A percentile compares a stretch with the other conserved stretches of the same genome.
Conservation (phyloP, 139 green algal species). For the Eudorina sp. region DNA sequence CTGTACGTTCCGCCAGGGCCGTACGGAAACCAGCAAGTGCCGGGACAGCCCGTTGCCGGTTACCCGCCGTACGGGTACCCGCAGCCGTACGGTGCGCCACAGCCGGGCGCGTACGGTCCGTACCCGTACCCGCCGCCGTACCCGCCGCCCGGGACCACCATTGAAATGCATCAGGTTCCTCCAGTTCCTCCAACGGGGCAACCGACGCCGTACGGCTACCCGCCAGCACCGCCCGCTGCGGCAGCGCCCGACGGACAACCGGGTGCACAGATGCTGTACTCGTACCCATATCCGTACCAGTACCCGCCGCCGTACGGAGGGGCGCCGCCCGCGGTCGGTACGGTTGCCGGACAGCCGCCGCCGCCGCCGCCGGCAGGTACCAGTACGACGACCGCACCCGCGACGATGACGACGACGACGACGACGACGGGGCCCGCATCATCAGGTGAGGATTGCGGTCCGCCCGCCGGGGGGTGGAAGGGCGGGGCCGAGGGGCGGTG, state of each 20-base stretch:
- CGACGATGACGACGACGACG: too few species aligned
- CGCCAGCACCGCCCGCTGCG: neutral
- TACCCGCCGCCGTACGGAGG: constrained; percentile 5
- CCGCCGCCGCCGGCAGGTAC: neutral
- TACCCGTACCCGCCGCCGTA: constrained; percentile 3
- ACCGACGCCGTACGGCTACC: neutral
- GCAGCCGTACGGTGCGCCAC: neutral
- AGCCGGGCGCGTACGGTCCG: neutral
- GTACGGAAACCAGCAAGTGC: neutral
- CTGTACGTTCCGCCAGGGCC: neutral
- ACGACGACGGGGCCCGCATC: too few species aligned
- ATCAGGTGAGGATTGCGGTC: too few species aligned
- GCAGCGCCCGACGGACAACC: neutral
- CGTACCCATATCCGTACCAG: constrained; percentile 12
- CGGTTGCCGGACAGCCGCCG: neutral
- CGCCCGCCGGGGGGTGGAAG: too few species aligned
- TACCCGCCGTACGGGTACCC: constrained; percentile 6
- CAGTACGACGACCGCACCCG: neutral
- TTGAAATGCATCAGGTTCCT: constrained; percentile 7
- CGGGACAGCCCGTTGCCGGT: neutral
- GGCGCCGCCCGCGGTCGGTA: neutral
- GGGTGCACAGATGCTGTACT: neutral
- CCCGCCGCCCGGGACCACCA: neutral
- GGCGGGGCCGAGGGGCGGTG: too few species aligned
- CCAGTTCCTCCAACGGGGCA: neutral